Base-by-base conservation (phyloP, 1,139 yeast species). In the Martiniozyma asiatica region DNA sequence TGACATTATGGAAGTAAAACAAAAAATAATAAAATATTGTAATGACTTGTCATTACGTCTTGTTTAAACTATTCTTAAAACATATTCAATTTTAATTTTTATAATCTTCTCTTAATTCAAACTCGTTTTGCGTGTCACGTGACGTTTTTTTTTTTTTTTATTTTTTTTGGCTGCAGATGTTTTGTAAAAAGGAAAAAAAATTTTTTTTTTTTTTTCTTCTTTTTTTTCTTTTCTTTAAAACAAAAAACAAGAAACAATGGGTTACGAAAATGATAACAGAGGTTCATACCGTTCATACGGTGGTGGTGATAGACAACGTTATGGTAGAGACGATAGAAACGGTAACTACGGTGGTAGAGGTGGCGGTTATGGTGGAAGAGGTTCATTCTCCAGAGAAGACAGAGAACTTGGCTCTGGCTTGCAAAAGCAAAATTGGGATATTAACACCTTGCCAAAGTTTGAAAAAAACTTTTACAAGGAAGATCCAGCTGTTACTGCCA, bases 391-490 rank as follows among this genome's bases (percentile, higher is more conserved):
- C 29, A 63, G 61, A 46, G 53, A 56, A 38, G 58, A 57, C 50
- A 60, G 63, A 40, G 60, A 60, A 46, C 59, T 63, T 49, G 87
- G 76, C 56, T 68, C 53, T 60, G 70, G 63, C 58, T 65, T 69
- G 45, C 63, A 58, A 52, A 66, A 76, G 43, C 95, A 85, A 47
- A 71, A 78, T 40, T 87, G 89, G 81, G 93, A 84, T 52, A 43
- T 77, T 35, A 75, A 70, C 43, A 51, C 71, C 18, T 62, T 87
- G 56, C 94, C 96, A 47, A 76, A 75, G 53, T 92, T 89, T 54
- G 96, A 87, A 60, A 92, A 92, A 65, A 85, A 89, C 59, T 89
- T 89, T 54, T 89, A 89, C 63, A 65, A 66, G 41, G 98, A 92
- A 62, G 77, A 80, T 53, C 81, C 81, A 38, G 61, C 59, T 32